Percentiles rank a stretch among this genome's conserved stretches.
Conservation (phyloP, 2,329 filamentous ascomycete species). For the Sporothrix phasma region DNA sequence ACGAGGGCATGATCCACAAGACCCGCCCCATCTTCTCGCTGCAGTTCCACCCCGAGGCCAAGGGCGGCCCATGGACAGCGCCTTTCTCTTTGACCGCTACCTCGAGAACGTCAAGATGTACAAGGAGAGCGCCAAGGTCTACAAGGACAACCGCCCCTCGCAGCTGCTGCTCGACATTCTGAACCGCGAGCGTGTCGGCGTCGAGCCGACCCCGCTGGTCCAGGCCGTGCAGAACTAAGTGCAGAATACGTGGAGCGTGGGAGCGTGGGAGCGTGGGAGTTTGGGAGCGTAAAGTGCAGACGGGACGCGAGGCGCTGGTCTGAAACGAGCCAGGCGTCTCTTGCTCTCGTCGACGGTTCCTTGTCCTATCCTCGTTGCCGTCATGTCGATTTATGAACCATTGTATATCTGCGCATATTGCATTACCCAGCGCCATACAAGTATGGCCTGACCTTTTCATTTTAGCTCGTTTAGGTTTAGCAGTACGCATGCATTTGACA, state of each 20-base stretch:
- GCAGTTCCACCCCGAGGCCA: conserved; percentile 97
- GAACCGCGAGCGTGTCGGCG: conserved; percentile 89
- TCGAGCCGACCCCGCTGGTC: conserved; percentile 56
- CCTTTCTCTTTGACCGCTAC: conserved; percentile 95
- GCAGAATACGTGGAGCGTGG: no score
- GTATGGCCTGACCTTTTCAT: no score
- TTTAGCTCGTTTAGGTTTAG: no score
- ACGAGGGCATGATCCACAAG: conserved; percentile 96
- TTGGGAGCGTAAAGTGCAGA: not conserved
- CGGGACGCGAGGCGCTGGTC: not conserved
- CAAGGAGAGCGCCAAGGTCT: conserved; percentile 71
- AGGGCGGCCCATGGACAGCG: conserved; percentile 90
- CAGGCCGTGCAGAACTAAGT: conserved; percentile 22
- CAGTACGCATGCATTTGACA: no score
- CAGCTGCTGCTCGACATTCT: conserved; percentile 84
- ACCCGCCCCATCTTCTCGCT: conserved; percentile 94
- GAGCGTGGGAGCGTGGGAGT: not conserved
- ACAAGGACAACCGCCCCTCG: conserved; percentile 78
- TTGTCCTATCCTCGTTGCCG: no score
- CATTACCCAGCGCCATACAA: no score
- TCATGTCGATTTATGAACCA: no score
- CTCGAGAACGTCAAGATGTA: conserved; percentile 79
- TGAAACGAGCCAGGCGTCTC: not conserved
- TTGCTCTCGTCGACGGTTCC: no score
- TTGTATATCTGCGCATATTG: no score